Evolutionary conservation across 225 moss, liverwort and hornwort genomes (phyloP).

Genomic region (Pseudisothecium myosuroides): DNA sequence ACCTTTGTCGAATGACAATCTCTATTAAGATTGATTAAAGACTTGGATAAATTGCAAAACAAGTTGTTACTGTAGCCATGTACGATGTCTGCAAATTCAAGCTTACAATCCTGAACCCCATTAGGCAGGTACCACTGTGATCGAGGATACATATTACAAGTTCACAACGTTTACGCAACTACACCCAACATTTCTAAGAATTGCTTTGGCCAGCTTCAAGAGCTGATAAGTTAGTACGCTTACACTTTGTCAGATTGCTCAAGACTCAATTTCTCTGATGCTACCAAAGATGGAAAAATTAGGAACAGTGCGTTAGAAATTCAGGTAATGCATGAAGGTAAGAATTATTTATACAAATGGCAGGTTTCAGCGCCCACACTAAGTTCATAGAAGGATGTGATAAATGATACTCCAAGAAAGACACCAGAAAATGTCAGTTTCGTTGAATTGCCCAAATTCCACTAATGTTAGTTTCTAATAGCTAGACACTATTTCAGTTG

Average conservation of each 20-base stretch:
- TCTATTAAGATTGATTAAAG: no score
- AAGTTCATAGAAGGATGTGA: background rate
- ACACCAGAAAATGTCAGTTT: background rate
- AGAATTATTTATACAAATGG: background rate
- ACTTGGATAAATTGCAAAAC: background rate
- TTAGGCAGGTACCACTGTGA: background rate
- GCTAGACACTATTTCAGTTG: no score
- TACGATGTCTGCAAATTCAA: background rate
- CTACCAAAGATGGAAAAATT: background rate
- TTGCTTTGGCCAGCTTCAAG: background rate
- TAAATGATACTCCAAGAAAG: background rate
- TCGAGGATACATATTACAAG: background rate
- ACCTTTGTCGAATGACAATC: no score
- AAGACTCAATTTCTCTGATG: background rate
- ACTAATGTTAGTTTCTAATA: no score
- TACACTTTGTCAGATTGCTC: background rate
- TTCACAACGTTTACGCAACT: background rate
- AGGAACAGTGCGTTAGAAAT: background rate
- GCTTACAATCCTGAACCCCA: background rate
- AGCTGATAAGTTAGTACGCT: no score
- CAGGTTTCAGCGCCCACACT: background rate
- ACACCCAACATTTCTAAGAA: background rate
- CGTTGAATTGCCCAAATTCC: background rate
- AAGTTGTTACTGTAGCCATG: background rate
- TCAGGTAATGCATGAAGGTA: background rate